Evolutionary conservation across 2,329 filamentous ascomycete species (phyloP), one percentile per base, ranked within the genome.

Genomic region (Paecilomyces fulvus): DNA sequence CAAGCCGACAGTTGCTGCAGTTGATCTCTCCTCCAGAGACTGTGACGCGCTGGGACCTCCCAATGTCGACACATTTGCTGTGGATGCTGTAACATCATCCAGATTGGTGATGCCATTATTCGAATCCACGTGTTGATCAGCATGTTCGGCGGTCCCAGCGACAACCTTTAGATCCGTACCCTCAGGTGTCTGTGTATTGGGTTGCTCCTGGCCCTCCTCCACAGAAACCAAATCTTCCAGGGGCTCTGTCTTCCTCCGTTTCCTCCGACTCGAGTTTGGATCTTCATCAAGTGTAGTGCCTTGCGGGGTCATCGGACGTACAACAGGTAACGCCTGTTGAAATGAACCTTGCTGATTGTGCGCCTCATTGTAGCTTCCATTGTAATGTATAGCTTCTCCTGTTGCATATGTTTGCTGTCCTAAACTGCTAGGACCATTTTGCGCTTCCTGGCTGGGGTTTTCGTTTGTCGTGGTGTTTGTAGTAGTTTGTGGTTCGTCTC

Each of bases 231-330:
- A 23, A 37, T 61, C 61, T 33, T 56, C 49, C 49, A 60, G 58
- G 14, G 64, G 58, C 9, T 59, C 61, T 1, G 61, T 71, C 55
- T 68, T 74, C n/a, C 70, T 64, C 31, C 72, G 63, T 56, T 75
- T 75, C 48, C 70, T 66, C 51, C 72, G 63, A 43, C 56, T 58
- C 11, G 63, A 57, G 53, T 74, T 72, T 7, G 61, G 64, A 50
- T 74, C 71, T 31, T 70, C 67, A 7, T 71, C 65, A 33, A 67
- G 57, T 46, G 51, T 51, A 12, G 49, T 56, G 14, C 57, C 52
- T n/a, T 58, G 50, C 3, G 48, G 46, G 9, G 8, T 17, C 51
- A 21, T n/a, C 20, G 23, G 37, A 3, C 49, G 51, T 9, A 53
- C 53, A 48, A 30, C 46, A 20, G 37, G 55, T 21, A 54, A 33